Conservation (phyloP, 164 flowering plant genomes). For the Akebia trifoliata region DNA sequence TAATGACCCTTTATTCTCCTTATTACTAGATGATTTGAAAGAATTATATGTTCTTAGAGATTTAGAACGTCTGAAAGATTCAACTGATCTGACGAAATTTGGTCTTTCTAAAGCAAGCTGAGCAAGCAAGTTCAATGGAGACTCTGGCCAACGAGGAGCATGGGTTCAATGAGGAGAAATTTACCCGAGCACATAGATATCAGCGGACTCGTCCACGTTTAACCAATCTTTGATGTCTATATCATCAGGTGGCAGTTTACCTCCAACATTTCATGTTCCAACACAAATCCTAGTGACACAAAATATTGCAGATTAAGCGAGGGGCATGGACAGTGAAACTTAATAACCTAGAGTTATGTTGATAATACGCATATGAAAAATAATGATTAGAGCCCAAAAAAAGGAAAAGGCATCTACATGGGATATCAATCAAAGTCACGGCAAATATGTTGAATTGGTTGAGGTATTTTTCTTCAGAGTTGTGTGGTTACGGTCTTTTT, state of each 20-base stretch:
- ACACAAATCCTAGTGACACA: conserved; percentile 53
- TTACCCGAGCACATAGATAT: conserved; percentile 94
- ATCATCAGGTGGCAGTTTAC: conserved; percentile 77
- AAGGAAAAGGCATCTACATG: not conserved
- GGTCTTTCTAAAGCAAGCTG: conserved; percentile 53
- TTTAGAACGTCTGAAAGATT: conserved; percentile 52
- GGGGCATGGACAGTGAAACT: not conserved
- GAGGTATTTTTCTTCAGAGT: not conserved
- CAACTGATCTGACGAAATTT: conserved; percentile 44
- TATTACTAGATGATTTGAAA: conserved; percentile 44
- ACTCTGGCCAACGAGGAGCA: conserved; percentile 91
- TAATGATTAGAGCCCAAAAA: not conserved
- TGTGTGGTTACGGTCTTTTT: no score
- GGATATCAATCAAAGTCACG: not conserved
- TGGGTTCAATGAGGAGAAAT: conserved; percentile 13
- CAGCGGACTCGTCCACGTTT: conserved; percentile 73
- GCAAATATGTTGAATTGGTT: not conserved
- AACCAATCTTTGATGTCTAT: conserved; percentile 85
- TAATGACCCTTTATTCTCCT: conserved; percentile 24
- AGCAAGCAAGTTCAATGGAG: conserved; percentile 57
- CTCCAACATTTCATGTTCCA: conserved; percentile 97
- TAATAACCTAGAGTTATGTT: not conserved
- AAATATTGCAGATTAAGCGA: conserved; percentile 10
- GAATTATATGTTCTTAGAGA: conserved; percentile 47
- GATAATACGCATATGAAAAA: no score